Evolutionary conservation across 2,329 filamentous ascomycete genomes (phyloP), one percentile per base, ranked within the genome.

Genomic region (Ophiosphaerella korrae): DNA sequence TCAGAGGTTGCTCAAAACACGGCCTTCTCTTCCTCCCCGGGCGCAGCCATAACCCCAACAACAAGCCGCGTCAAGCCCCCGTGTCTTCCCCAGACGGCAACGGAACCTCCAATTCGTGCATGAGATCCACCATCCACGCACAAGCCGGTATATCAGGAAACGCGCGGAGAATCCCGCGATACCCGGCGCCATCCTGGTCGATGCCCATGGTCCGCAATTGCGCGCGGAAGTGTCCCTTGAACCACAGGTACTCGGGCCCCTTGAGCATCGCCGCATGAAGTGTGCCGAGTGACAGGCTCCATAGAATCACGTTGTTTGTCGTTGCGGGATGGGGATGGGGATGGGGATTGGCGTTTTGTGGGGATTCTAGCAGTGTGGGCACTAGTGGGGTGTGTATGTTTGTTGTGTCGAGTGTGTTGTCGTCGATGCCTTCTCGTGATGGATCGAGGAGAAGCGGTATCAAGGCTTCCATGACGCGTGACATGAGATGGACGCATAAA

Each of bases 271-370:
- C 42, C 9, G 62, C 54, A n/a, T 57, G 45, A 5, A 65, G 41
- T 12, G 54, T 60, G 5, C 60, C 62, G 8, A 63, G 45, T 21
- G 50, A 52, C 3, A 65, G 42, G 9, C 45, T 53, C 62, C 62
- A 65, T 1, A 52, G 50, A 11, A 63, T 53, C 7, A 48, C 55
- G 14, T 60, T 59, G 33, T 54, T 55, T 2, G 48, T 50, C 14
- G 51, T 36, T 7, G 45, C 41, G 14, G 53, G 24, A 11, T 32
- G 14, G 24, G 13, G 39, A 2, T 16, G 38, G 14, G 53, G 24
- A 11, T 32, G 14, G 24, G 13, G 39, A 2, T 16, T 7, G 3
- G 39, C 5, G 6, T 42, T n/a, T 26, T 9, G 7, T 5, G 37
- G 8, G n/a, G 23, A 14, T 12, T 40, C 37, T 13, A 14, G 7